Evolutionary conservation across 2,329 filamentous ascomycete species (phyloP), one percentile per base, ranked within the genome.

Genomic region (Scytalidium lignicola): DNA sequence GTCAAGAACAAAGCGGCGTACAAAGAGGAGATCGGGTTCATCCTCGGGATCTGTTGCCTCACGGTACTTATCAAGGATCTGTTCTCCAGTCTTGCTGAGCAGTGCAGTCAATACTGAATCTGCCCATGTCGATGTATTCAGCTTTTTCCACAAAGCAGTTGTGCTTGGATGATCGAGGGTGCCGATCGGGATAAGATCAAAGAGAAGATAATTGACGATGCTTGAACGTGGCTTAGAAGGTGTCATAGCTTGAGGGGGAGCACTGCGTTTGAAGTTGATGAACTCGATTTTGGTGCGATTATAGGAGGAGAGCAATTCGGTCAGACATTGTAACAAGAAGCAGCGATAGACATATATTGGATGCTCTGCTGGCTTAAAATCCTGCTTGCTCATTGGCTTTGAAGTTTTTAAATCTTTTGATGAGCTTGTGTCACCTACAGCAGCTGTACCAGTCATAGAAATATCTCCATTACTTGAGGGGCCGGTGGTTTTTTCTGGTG

Each of bases 281-380:
- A 99, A 97, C 65, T 99, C 95, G 41, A 99, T 82, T 75, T 99
- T 99, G 8, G 90, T 89, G 47, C 90, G 84, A 58, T 90, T 96
- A 71, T 97, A 99, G 62, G 87, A 95, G 50, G 88, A 84, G 13
- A 99, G 75, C 13, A 99, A 79, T 67, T 99, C 93, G 0, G 90
- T 85, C 37, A 99, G 74, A 62, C 91, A 96, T 64, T 93, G 90
- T 26, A 99, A 78, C 46, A 99, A 73, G 72, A 97, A 96, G 71
- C 92, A 96, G 43, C 93, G 83, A 64, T 97, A 99, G 47, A 97
- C 85, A 70, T 95, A 99, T 52, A 96, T 96, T 0, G 91, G 90
- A 65, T 99, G 90, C 28, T 96, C 87, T 45, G 96, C 90, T 1
- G 88, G 75, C 69, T 95, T 96, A 76, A 97, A 97, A 0, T 81